Conservation (phyloP, 192 early-diverging fungal species). For the Backusella circina region DNA sequence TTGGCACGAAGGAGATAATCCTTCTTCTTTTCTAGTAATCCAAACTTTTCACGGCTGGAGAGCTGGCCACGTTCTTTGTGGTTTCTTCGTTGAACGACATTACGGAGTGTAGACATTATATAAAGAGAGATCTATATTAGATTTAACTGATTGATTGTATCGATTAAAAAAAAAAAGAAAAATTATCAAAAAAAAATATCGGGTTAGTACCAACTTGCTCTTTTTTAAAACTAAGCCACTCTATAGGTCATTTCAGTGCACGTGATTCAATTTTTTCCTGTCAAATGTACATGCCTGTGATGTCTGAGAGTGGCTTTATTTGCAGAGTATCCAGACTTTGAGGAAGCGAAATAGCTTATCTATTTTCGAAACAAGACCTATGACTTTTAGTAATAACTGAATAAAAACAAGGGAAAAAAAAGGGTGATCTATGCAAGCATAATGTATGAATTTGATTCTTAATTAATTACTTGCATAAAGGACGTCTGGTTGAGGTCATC, state of each 20-base stretch:
- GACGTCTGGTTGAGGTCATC: too few species aligned
- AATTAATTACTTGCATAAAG: too few species aligned
- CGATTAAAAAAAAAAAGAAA: not conserved
- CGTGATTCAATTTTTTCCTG: not conserved
- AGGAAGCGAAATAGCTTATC: too few species aligned
- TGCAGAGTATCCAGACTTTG: too few species aligned
- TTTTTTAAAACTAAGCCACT: not conserved
- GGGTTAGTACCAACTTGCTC: not conserved
- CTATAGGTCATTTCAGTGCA: not conserved
- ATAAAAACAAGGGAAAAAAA: too few species aligned
- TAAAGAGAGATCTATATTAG: not conserved
- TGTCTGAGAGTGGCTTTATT: too few species aligned
- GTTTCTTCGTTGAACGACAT: constrained; percentile 80
- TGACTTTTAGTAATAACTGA: too few species aligned
- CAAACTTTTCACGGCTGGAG: constrained; percentile 55
- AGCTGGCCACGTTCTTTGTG: constrained; percentile 89
- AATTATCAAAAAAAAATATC: not conserved
- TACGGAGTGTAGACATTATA: constrained; percentile 68
- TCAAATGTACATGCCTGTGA: too few species aligned
- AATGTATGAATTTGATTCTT: too few species aligned
- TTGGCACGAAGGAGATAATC: constrained; percentile 94
- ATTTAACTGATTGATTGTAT: not conserved
- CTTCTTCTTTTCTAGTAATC: constrained; percentile 95
- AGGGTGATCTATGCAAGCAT: too few species aligned
- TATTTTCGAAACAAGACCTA: too few species aligned